Evolutionary conservation across 345 rosid species (phyloP).

Genomic region (Moricandia moricandioides): DNA sequence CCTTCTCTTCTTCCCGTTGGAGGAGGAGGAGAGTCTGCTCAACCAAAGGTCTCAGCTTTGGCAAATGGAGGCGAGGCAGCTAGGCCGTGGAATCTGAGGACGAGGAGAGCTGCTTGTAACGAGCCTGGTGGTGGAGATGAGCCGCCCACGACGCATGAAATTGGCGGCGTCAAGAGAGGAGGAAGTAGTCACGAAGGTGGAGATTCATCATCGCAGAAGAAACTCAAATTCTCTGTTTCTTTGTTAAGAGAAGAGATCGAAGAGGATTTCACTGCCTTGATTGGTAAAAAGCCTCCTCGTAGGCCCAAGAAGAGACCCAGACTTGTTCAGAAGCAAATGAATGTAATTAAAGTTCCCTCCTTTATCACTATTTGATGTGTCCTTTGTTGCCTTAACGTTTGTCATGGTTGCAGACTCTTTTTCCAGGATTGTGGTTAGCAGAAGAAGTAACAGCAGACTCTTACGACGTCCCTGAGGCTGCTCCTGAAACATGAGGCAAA

Average conservation of each 20-base stretch:
- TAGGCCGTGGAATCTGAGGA: constrained; percentile 74
- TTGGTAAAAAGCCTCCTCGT: constrained; percentile 53
- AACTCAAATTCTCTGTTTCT: constrained; percentile 46
- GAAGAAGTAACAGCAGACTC: constrained; percentile 51
- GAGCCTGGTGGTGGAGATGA: constrained; percentile 31
- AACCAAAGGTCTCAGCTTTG: constrained; percentile 36
- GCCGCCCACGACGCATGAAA: constrained; percentile 11
- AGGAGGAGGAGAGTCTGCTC: constrained; percentile 18
- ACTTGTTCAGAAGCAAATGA: constrained; percentile 58
- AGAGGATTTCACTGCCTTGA: constrained; percentile 51
- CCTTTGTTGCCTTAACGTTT: background rate
- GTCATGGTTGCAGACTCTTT: constrained; percentile 45
- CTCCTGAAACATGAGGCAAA: constrained; percentile 38
- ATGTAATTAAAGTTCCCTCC: constrained; percentile 35
- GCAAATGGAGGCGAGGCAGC: constrained; percentile 29
- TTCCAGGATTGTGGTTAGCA: constrained; percentile 60
- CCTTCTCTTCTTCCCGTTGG: background rate
- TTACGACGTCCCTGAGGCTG: constrained; percentile 54
- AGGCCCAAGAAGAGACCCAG: constrained; percentile 70
- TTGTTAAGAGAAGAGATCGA: constrained; percentile 65
- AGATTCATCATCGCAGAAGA: constrained; percentile 15
- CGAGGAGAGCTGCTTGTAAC: constrained; percentile 63
- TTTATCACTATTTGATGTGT: background rate
- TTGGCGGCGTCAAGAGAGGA: constrained; percentile 27
- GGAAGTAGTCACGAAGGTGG: background rate